Evolutionary conservation across 129 eudicot genomes (phyloP), one percentile per base, ranked within the genome.

Genomic region (Apium graveolens): DNA sequence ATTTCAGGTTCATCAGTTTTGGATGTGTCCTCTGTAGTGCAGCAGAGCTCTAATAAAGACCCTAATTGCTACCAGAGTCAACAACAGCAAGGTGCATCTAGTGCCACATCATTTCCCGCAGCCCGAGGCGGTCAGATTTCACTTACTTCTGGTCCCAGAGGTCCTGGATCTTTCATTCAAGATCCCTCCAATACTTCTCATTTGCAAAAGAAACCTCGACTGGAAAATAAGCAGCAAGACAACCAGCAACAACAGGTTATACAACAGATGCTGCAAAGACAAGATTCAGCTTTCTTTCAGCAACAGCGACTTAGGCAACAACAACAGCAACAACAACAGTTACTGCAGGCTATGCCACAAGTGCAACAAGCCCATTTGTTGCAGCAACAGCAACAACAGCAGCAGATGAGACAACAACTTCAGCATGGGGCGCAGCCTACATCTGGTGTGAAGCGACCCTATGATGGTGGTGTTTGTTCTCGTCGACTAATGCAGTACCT

Each of bases 191-290:
- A 76, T 70, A 75, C 86, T 34, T 86, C 97, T 13, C 99, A 92
- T 62, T 77, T 90, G 75, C 97, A 92, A 39, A 96, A 96, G 94
- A 96, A 90, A 84, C 99, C 99, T 46, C 92, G 99, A 37, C 85
- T 96, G 82, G 99, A 96, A 80, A 81, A 90, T 29, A 96, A 96
- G 88, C 97, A 89, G 82, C 97, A 92, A 78, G 99, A 92, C 65
- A 84, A 89, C 73, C 34, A 86, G 85, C 99, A 87, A 73, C 96
- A 90, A 57, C 99, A 96, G 81, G 91, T 85, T 81, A 70, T 92
- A 74, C 97, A 92, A 29, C 99, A 96, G 82, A 76, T 87, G 14
- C 76, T 96, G 86, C 97, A 90, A 77, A 89, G 97, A 74, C 98
- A 91, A 84, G 97, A 96, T 69, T 79, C 92, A 70, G 91, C 93